These are phyloP conservation scores for Graphilbum fragrans DNA, from an alignment of 2,329 filamentous ascomycete genomes.

Conservation along the genomic window DNA sequence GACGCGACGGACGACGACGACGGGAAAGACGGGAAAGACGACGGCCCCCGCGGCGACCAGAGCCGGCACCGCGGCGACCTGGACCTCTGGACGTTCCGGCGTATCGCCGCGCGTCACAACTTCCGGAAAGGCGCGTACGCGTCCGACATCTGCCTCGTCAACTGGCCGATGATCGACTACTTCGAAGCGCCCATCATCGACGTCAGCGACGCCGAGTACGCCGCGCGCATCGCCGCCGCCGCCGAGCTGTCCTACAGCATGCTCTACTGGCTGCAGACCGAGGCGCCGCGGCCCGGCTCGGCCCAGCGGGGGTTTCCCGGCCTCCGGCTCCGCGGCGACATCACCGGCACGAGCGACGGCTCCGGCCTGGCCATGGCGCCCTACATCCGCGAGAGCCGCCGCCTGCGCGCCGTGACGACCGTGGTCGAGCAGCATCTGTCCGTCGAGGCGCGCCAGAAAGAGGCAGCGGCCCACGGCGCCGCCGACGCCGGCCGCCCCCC, in stretches of 20 bases:
- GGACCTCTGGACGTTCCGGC: slow-evolving; percentile 17
- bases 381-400: slow-evolving; percentile 15
- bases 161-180: slow-evolving; percentile 19
- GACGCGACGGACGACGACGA: too few relatives aligned
- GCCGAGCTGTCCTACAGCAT: slow-evolving; percentile 16
- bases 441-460: too few relatives aligned
- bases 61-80: slow-evolving; percentile 15
- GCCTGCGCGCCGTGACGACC: slow-evolving; percentile 14
- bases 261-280: slow-evolving; percentile 16
- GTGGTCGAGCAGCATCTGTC: slow-evolving; percentile 15
- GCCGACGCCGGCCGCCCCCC: slow-evolving; percentile 9
- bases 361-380: slow-evolving; percentile 17
- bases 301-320: slow-evolving; percentile 15
- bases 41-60: slow-evolving; percentile 16
- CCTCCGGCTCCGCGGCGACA: slow-evolving; percentile 14
- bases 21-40: too few relatives aligned
- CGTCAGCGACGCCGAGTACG: slow-evolving; percentile 10
- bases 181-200: slow-evolving; percentile 18
- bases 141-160: slow-evolving; percentile 16
- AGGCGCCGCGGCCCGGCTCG: slow-evolving; percentile 14
- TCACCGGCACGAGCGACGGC: slow-evolving; percentile 16
- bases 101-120: slow-evolving; percentile 14
- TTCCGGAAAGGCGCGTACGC: slow-evolving; percentile 12
- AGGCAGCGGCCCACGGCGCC: too few relatives aligned
- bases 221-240: slow-evolving; percentile 9